A percentile compares a stretch with the other conserved stretches of the same genome.
phyloP scores from a whole-genome alignment of 2,329 filamentous ascomycete species.

The Fulvia fulva region DNA sequence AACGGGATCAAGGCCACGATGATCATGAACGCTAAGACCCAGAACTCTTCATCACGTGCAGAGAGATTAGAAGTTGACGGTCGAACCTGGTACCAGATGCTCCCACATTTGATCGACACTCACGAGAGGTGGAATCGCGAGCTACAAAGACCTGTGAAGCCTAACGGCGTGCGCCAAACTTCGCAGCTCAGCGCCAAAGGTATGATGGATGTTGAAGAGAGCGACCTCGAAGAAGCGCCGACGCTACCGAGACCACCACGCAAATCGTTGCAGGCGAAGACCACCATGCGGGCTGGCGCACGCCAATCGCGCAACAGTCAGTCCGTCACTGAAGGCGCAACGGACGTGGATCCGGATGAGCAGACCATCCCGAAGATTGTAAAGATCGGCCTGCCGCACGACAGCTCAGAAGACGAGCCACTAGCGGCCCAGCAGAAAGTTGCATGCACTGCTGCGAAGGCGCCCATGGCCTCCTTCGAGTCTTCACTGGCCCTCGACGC shows the following conservation, averaged over 20 bases:
- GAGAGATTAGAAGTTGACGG: neutral
- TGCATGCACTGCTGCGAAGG: neutral
- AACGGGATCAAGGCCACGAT: slow-evolving; percentile 13
- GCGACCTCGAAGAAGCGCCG: neutral
- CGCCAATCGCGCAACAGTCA: neutral
- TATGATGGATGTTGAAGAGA: neutral
- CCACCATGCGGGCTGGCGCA: neutral
- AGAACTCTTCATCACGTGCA: slow-evolving; percentile 2
- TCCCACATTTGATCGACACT: slow-evolving; percentile 17
- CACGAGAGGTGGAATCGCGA: slow-evolving; percentile 26
- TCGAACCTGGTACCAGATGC: slow-evolving; percentile 18
- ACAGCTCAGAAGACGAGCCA: slow-evolving; percentile 7
- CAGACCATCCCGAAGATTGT: neutral
- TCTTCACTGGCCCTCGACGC: neutral
- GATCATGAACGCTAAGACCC: slow-evolving; percentile 11
- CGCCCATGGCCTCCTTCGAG: neutral
- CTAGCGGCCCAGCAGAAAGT: neutral
- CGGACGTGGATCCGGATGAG: neutral
- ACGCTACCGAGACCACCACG: neutral
- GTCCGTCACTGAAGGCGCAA: neutral
- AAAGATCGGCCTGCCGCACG: neutral
- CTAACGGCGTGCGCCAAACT: neutral
- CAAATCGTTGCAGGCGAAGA: neutral
- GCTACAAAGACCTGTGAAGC: slow-evolving; percentile 10
- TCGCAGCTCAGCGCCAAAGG: neutral